A percentile compares a stretch with the other conserved stretches of the same genome.
Conservation (phyloP, 768 basidiomycete genomes). For the Trametes cingulata region DNA sequence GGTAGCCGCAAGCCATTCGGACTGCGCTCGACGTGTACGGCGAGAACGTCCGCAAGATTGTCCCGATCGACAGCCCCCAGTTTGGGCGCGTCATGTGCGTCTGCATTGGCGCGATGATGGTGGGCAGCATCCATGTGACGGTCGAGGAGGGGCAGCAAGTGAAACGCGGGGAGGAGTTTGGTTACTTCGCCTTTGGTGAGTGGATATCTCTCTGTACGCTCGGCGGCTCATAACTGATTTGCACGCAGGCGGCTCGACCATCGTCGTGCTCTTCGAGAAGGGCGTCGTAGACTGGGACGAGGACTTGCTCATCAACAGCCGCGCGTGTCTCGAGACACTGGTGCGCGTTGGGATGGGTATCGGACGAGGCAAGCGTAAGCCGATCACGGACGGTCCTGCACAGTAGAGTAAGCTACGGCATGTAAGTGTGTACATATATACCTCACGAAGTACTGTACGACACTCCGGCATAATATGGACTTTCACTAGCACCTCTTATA, state of each 20-base stretch:
- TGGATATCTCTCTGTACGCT: constrained; percentile 16
- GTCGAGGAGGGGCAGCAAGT: constrained; percentile 83
- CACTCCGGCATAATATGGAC: constrained; percentile 1
- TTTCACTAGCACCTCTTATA: not conserved
- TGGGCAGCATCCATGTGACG: constrained; percentile 84
- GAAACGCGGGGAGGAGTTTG: constrained; percentile 85
- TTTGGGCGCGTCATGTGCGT: constrained; percentile 94
- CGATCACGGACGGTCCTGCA: constrained; percentile 10
- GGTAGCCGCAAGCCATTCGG: constrained; percentile 88
- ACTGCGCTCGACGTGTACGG: constrained; percentile 91
- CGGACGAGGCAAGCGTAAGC: constrained; percentile 42
- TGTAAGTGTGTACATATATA: not conserved
- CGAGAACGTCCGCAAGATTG: constrained; percentile 91
- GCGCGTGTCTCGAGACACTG: constrained; percentile 84
- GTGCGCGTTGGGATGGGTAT: constrained; percentile 89
- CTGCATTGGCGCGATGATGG: constrained; percentile 95
- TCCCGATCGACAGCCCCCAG: constrained; percentile 85
- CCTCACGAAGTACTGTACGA: constrained; percentile 4
- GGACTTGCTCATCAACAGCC: constrained; percentile 82
- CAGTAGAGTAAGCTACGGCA: not conserved
- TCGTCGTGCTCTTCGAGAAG: constrained; percentile 88
- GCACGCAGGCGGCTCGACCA: constrained; percentile 79
- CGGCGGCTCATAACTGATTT: not conserved
- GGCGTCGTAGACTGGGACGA: constrained; percentile 89
- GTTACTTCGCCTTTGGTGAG: constrained; percentile 93